Percentiles rank a stretch among this genome's conserved stretches.
These are phyloP conservation scores for Xylariaceae sp. DNA, from an alignment of 2,329 filamentous ascomycete species.

Conservation along the genomic window DNA sequence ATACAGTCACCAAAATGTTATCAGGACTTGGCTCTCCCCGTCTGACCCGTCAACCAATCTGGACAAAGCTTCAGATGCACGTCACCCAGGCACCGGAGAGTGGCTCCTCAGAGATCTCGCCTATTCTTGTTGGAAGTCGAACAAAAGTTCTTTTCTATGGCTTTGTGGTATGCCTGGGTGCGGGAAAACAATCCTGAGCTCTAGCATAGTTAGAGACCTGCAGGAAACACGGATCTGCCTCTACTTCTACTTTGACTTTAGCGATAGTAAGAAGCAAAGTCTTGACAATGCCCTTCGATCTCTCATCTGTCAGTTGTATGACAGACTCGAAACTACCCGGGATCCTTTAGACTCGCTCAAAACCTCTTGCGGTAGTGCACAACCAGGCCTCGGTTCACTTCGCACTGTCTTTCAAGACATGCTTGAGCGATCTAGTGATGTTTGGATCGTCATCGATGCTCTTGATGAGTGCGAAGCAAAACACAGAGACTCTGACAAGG, in stretches of 20 bases:
- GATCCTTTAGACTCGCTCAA: conserved; percentile 17
- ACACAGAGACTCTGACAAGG: too few species aligned
- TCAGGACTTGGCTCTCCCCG: conserved; percentile 31
- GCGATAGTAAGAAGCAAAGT: conserved; percentile 32
- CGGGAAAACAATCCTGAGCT: conserved; percentile 39
- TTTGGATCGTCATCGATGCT: conserved; percentile 31
- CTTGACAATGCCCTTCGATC: conserved; percentile 34
- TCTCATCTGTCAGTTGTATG: conserved; percentile 35
- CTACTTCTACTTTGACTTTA: conserved; percentile 40
- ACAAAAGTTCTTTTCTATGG: conserved; percentile 32
- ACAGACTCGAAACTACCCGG: conserved; percentile 9
- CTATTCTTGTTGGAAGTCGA: conserved; percentile 31
- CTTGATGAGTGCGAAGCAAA: conserved; percentile 33
- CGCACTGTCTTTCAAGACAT: conserved; percentile 2
- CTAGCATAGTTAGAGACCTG: conserved; percentile 32
- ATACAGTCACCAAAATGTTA: conserved; percentile 6
- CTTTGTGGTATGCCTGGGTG: conserved; percentile 39
- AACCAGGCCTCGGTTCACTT: neutral
- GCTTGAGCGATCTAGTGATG: conserved; percentile 17
- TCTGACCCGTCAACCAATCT: conserved; percentile 33
- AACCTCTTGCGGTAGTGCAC: neutral
- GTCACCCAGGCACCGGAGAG: conserved; percentile 30
- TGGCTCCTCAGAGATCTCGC: conserved; percentile 32
- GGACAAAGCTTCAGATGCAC: conserved; percentile 29
- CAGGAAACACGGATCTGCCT: conserved; percentile 8